Base-by-base conservation (phyloP, 2,329 filamentous ascomycete genomes). In the Pseudogymnoascus sp. region DNA sequence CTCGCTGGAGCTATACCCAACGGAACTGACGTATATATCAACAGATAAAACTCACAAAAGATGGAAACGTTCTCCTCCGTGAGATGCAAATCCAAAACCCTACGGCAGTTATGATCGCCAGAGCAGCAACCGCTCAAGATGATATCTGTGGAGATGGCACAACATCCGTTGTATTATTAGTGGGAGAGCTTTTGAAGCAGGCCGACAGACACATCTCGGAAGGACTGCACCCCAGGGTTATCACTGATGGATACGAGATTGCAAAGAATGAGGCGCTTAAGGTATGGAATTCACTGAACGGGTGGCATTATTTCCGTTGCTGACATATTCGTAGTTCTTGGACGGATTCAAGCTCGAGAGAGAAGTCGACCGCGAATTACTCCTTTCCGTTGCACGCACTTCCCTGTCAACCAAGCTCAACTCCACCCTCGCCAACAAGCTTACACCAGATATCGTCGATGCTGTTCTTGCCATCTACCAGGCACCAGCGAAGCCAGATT, bases 71-170 rank as follows among this genome's bases (percentile, higher is more conserved):
- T 65, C 81, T 88, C 26, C 77, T 88, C 67, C 80, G 86, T 71
- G 86, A 89, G 75, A 88, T 88, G 85, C 92, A 97, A 86, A 97
- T 97, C 74, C 93, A 97, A 80, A 97, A 97, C 77, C 94, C 94
- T 29, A 99, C 94, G 37, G 94, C 94, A 68, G 94, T 94, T 66
- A 88, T 88, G 85, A 88, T 88, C 75, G 85, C 85, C 63, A 80
- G 85, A 74, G 92, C 93, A 71, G 94, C 94, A 63, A 99, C 94
- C 38, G 94, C 94, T 68, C 93, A 99, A 76, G 94, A 99, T 76
- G 94, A 99, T 72, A 99, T 99, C 70, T 96, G 91, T 70, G 94
- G 94, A 72, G 94, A 99, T 76, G 94, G 94, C 72, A 99, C 94
- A 70, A 99, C 94, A 43, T 97, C 92, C 55, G 93, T 97, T 31